Base-by-base conservation (phyloP, 1,284 basidiomycete species). In the Puccinia novopanici region DNA sequence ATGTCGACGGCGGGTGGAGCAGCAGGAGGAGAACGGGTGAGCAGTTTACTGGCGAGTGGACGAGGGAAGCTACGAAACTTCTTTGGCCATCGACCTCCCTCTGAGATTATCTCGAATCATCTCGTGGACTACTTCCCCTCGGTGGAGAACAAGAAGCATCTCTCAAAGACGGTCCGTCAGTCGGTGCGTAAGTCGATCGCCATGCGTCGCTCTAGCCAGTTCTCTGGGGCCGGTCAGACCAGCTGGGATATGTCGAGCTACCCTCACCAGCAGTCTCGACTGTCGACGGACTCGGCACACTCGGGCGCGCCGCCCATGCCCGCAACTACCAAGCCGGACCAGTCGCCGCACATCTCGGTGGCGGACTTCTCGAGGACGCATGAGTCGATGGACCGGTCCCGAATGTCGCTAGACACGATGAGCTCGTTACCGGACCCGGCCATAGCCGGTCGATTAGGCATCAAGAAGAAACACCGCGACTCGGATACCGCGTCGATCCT, bases 41-140 rank as follows among this genome's bases (percentile, higher is more conserved):
- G n/a, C n/a, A n/a, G n/a, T n/a, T n/a, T n/a, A n/a, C n/a, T n/a
- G n/a, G n/a, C n/a, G n/a, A n/a, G n/a, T n/a, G n/a, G n/a, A n/a
- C n/a, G n/a, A n/a, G n/a, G n/a, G n/a, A n/a, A n/a, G n/a, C n/a
- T n/a, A n/a, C n/a, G n/a, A n/a, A n/a, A n/a, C n/a, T n/a, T n/a
- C n/a, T n/a, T n/a, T n/a, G n/a, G n/a, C n/a, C 96, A 98, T 84
- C 92, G 97, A 65, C 97, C 97, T 0, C 95, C 97, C 0, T 94
- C 92, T 85, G 96, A 99, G 86, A 90, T 99, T 83, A 99, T 99
- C 87, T 94, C 95, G 45, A 96, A 89, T n/a, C 95, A 99, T 85
- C 86, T 99, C 61, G 91, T 92, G 27, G 95, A 98, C 81, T 99
- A 93, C 88, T 99, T 99, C 90, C 97, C 96, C 0, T 89, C 90